Evolutionary conservation across 441 rosid genomes (phyloP).

Genomic region (Populus trichocarpa): DNA sequence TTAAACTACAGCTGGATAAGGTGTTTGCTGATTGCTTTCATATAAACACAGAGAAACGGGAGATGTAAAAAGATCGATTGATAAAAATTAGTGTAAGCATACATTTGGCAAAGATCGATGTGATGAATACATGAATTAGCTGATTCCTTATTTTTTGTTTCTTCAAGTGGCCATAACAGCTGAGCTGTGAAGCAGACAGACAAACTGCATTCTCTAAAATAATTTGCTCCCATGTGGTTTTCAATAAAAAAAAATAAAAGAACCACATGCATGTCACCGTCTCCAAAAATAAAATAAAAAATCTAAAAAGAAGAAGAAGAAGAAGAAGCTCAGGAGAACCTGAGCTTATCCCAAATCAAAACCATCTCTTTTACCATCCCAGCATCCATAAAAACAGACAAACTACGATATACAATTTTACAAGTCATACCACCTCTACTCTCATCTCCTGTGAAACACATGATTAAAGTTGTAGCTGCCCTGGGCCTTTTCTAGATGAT

Average conservation of each 20-base stretch:
- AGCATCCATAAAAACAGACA: slow-evolving; percentile 34
- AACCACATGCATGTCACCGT: slow-evolving; percentile 45
- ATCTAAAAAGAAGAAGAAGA: neutral
- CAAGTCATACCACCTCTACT: slow-evolving; percentile 24
- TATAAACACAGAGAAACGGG: too few species aligned
- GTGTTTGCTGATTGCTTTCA: too few species aligned
- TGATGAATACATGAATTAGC: slow-evolving; percentile 21
- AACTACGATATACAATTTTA: slow-evolving; percentile 61
- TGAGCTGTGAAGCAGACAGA: neutral
- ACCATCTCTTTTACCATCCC: slow-evolving; percentile 39
- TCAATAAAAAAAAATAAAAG: slow-evolving; percentile 47
- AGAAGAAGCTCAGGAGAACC: slow-evolving; percentile 32
- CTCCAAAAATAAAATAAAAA: slow-evolving; percentile 14
- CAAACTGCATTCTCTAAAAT: slow-evolving; percentile 38
- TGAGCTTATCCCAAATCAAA: slow-evolving; percentile 30
- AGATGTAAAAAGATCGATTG: neutral
- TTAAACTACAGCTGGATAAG: neutral
- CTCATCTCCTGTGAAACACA: neutral
- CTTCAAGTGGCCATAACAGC: slow-evolving; percentile 21
- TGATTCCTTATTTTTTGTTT: slow-evolving; percentile 21
- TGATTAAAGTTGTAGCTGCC: slow-evolving; percentile 61
- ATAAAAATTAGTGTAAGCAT: neutral
- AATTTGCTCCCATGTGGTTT: slow-evolving; percentile 57
- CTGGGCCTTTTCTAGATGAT: slow-evolving; percentile 74
- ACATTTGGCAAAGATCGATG: neutral